Base-by-base conservation (phyloP, 176 grass and related monocot species). In the Leersia perrieri region DNA sequence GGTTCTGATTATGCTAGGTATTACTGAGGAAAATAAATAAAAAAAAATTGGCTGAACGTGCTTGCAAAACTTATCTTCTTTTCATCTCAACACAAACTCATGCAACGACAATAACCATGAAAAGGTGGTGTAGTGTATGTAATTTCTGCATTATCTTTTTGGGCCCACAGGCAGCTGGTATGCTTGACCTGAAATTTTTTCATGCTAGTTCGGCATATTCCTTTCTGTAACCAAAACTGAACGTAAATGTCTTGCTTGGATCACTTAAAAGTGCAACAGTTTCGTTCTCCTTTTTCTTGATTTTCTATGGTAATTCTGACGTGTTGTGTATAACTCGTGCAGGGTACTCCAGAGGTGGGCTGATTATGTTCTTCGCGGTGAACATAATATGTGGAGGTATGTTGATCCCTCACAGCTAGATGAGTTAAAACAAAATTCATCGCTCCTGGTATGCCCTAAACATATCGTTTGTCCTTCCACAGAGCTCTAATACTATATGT, bases 341-440 rank as follows among this genome's bases (percentile, higher is more conserved):
- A 98, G 96, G 88, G 96, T 98, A 23, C 72, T 98, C 44, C 92
- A 95, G 63, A 93, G 88, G 80, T 98, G 96, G 96, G 92, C 90
- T 36, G 90, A 89, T 86, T 91, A 91, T 90, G 76, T 98, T 91
- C 92, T 98, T 68, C 87, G 62, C 10, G 81, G 85, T 76, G 96
- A 98, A 79, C 92, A 95, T 72, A 98, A 98, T 80, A 98, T 93
- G 77, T 98, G 96, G 96, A 93, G 96, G 96, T 98, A 98, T 58
- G 88, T 20, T 63, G 36, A 73, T 68, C 35, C 40, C 32, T 14
- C 11, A 66, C 20, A 82, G 65, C 72, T 63, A 39, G 41, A 32
- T 20, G 58, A 57, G n/a, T 25, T 25, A n/a, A 58, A 58, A 58
- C 53, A 58, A 58, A 65, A 22, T 36, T 15, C 29, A 61, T 74